phyloP scores from a whole-genome alignment of 371 early-diverging fungal species.

The Globomyces sp. region DNA sequence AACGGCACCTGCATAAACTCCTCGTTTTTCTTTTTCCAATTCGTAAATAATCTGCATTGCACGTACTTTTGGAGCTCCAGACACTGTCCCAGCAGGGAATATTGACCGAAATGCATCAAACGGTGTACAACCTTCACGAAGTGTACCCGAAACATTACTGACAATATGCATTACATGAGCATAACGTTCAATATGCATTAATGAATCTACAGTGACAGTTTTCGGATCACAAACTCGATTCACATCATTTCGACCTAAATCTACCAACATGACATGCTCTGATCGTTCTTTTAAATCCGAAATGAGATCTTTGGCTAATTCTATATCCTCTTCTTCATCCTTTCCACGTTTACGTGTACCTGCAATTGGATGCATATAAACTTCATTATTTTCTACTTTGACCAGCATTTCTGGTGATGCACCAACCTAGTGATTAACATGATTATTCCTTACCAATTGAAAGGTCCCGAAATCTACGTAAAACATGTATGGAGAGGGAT shows the following conservation, averaged over 20 bases:
- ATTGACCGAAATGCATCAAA: conserved; percentile 95
- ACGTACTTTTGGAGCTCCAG: conserved; percentile 95
- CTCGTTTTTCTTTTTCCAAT: conserved; percentile 87
- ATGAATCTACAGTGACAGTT: conserved; percentile 87
- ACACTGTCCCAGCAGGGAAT: conserved; percentile 97
- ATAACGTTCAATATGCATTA: conserved; percentile 89
- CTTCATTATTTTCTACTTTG: conserved; percentile 77
- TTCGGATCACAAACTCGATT: conserved; percentile 92
- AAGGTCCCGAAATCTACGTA: conserved; percentile 89
- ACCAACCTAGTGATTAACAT: conserved; percentile 58
- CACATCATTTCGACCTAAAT: conserved; percentile 95
- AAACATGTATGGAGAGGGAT: conserved; percentile 99
- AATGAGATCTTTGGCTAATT: conserved; percentile 77
- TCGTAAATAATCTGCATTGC: conserved; percentile 92
- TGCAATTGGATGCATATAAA: conserved; percentile 94
- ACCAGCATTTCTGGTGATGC: conserved; percentile 97
- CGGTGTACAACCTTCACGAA: conserved; percentile 82
- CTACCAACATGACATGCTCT: conserved; percentile 98
- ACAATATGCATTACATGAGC: conserved; percentile 86
- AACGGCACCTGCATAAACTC: conserved; percentile 94
- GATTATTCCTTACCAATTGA: conserved; percentile 49
- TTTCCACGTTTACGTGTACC: conserved; percentile 91
- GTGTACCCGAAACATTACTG: conserved; percentile 83
- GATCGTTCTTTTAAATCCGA: conserved; percentile 90
- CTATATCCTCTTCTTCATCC: conserved; percentile 77